phyloP scores from a whole-genome alignment of 768 basidiomycete species.

The Pulveroboletus ravenelii region DNA sequence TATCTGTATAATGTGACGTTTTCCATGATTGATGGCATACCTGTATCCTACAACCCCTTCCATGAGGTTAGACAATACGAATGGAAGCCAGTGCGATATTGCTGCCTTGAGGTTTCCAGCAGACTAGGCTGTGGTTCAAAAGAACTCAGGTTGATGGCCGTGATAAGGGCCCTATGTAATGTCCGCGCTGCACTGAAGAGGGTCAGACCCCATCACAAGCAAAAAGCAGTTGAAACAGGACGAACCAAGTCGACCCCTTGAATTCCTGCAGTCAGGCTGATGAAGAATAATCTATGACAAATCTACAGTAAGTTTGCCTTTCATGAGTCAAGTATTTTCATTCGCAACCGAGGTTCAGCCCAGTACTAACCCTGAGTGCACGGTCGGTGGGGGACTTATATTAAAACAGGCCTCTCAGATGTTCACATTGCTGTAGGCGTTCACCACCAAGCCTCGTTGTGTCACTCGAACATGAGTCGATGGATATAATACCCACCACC shows the following conservation, averaged over 20 bases:
- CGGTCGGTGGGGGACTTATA: too few species aligned
- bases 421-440: too few species aligned
- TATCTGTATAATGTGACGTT: slow-evolving; percentile 5
- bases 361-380: too few species aligned
- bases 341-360: too few species aligned
- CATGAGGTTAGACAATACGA: neutral
- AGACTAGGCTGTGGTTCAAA: neutral
- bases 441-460: neutral
- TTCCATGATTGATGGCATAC: neutral
- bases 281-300: neutral
- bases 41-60: neutral
- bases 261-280: neutral
- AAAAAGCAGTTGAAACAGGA: neutral
- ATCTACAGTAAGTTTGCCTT: too few species aligned
- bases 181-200: neutral
- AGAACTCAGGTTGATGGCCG: neutral
- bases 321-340: neutral
- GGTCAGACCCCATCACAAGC: too few species aligned
- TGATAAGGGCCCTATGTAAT: neutral
- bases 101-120: slow-evolving; percentile 5
- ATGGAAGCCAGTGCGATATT: neutral
- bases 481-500: slow-evolving; percentile 9
- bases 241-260: neutral
- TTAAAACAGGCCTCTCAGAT: too few species aligned
- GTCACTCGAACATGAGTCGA: neutral